Evolutionary conservation across 352 stramenopile species (phyloP).

Genomic region (Aphanomyces stellatus): DNA sequence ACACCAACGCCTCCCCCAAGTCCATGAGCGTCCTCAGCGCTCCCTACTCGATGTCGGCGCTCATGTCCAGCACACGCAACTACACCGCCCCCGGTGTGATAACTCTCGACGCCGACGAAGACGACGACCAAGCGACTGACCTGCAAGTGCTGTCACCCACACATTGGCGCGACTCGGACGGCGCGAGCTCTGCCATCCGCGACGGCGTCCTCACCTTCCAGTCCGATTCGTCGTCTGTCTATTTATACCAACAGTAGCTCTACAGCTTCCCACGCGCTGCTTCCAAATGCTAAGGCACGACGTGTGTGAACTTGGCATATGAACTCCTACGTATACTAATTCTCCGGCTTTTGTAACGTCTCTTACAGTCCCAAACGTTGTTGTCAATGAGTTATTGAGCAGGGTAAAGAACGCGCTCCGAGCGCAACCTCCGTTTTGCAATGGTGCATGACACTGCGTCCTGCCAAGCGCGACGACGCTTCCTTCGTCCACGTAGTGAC

Average conservation of each 20-base stretch:
- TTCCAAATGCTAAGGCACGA: no score
- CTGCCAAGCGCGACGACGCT: no score
- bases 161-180: neutral
- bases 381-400: no score
- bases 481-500: no score
- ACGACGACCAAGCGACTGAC: neutral
- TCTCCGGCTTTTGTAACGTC: no score
- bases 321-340: no score
- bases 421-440: no score
- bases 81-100: neutral
- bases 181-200: neutral
- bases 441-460: no score
- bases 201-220: neutral
- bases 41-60: neutral
- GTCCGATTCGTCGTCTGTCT: neutral
- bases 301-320: no score
- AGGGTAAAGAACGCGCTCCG: no score
- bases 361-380: no score
- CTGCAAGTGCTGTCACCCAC: neutral
- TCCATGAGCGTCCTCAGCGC: neutral
- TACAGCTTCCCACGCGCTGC: no score
- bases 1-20: neutral
- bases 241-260: neutral
- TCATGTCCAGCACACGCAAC: neutral
- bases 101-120: neutral